Conservation (phyloP, 1,139 yeast genomes). For the Martiniozyma asiatica region DNA sequence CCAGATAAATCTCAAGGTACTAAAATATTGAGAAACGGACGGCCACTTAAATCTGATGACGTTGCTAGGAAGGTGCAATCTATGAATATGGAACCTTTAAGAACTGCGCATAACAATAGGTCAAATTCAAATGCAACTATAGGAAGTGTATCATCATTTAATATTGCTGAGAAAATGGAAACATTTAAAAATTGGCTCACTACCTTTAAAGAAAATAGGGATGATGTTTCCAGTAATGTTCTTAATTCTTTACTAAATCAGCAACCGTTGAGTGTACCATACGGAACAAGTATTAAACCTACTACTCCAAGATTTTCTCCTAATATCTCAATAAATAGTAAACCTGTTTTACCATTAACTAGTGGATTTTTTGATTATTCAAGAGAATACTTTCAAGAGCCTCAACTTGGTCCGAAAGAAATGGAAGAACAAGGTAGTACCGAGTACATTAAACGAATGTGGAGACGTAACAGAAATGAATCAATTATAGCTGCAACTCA, state of each 20-base stretch:
- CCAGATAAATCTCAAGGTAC: not conserved
- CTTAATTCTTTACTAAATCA: conserved; percentile 25
- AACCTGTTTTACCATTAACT: conserved; percentile 45
- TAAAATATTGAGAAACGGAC: not conserved
- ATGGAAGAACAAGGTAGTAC: conserved; percentile 89
- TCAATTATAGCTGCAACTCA: conserved; percentile 79
- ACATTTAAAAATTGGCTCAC: conserved; percentile 34
- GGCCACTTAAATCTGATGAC: not conserved
- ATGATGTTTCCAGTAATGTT: conserved; percentile 13
- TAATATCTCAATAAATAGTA: conserved; percentile 22
- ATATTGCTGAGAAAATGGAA: conserved; percentile 24
- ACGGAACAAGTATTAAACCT: conserved; percentile 40
- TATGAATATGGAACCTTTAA: conserved; percentile 10
- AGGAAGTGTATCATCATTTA: conserved; percentile 20
- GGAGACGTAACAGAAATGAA: conserved; percentile 90
- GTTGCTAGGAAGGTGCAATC: conserved; percentile 17
- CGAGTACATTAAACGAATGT: conserved; percentile 68
- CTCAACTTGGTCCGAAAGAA: conserved; percentile 83
- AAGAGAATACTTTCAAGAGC: conserved; percentile 89
- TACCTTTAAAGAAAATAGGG: conserved; percentile 28
- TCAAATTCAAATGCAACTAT: conserved; percentile 23
- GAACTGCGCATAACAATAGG: conserved; percentile 3
- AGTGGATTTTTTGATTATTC: conserved; percentile 82
- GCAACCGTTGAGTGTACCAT: conserved; percentile 32
- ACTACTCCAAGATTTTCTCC: conserved; percentile 39